Evolutionary conservation across 1,284 basidiomycete species (phyloP), one percentile per base, ranked within the genome.

Genomic region (Fomitopsis pinicola): DNA sequence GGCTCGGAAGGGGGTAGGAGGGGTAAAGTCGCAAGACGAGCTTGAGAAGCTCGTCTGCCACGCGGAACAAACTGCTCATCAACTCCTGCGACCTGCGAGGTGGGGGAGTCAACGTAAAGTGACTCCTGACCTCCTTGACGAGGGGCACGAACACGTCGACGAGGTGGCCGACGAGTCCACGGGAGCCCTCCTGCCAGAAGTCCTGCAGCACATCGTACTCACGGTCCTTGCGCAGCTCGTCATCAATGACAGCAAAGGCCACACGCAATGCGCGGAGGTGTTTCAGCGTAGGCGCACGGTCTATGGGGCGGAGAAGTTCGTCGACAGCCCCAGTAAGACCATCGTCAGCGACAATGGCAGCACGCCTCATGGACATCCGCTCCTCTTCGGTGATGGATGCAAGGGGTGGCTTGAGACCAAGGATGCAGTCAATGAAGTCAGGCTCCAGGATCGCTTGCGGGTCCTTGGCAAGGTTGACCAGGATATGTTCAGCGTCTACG

Each of bases 401-500:
- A 44, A 88, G 76, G 5, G 85, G 85, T 15, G 73, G 78, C 45
- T 80, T 77, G 17, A 87, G 76, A 6, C 76, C 72, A 14, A 86
- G 74, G 30, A 91, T 77, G 55, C 82, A 82, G 53, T 82, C 80
- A 45, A 82, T 73, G 36, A 91, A 75, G 62, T 86, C 82, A 2
- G 78, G 75, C 35, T 79, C 80, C 9, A 90, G 77, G 64, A 90
- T 78, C 17, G 85, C 80, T n/a, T 71, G 77, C 22, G 89, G 88
- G 45, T 85, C 80, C 44, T 80, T 78, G 0, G 83, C 78, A n/a
- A 91, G 79, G 42, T 82, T 79, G 38, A 81, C 73, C 2, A 92
- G 76, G 28, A 91, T 81, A 52, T 86, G 82, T 72, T 92, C 90
- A 0, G 86, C 85, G 56, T 88, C 79, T 33, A 87, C 79, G 2